Conservation (phyloP, 1,284 basidiomycete species). For the Bjerkandera adusta region DNA sequence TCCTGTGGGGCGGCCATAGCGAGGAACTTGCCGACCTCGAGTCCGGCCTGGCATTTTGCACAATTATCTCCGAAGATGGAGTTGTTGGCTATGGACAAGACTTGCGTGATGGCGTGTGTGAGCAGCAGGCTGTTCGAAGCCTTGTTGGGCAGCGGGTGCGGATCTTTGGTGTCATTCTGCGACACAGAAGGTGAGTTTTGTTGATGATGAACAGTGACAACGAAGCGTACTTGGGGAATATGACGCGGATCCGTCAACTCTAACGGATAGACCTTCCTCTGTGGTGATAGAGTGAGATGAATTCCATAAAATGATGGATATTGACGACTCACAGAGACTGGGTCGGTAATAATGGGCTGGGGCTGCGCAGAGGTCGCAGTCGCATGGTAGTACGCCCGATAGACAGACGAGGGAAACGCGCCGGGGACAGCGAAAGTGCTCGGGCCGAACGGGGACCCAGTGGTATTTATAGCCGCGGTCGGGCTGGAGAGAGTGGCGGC, state of each 20-base stretch:
- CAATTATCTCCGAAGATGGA: slow-evolving; percentile 55
- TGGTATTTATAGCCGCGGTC: too few relatives aligned
- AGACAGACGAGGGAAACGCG: slow-evolving; percentile 62
- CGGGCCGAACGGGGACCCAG: slow-evolving; percentile 29
- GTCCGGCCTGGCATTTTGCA: slow-evolving; percentile 56
- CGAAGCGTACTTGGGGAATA: slow-evolving; percentile 44
- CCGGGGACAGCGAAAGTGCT: slow-evolving; percentile 58
- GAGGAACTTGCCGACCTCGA: slow-evolving; percentile 67
- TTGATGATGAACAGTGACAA: neutral
- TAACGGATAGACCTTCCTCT: slow-evolving; percentile 54
- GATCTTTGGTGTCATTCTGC: slow-evolving; percentile 57
- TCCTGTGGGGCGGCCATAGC: slow-evolving; percentile 62
- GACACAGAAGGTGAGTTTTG: neutral
- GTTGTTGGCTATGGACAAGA: slow-evolving; percentile 50
- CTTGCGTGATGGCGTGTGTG: slow-evolving; percentile 50
- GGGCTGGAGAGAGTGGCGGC: neutral
- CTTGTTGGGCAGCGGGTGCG: slow-evolving; percentile 59
- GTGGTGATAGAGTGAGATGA: slow-evolving; percentile 3
- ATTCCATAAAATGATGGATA: neutral
- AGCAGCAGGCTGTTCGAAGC: slow-evolving; percentile 44
- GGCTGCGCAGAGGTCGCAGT: slow-evolving; percentile 66
- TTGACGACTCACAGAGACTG: slow-evolving; percentile 47
- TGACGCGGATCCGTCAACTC: slow-evolving; percentile 56
- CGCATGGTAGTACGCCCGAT: slow-evolving; percentile 69
- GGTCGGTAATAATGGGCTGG: slow-evolving; percentile 70